phyloP scores from a whole-genome alignment of 495 filamentous ascomycete genomes.

The Aspergillus indologenus region DNA sequence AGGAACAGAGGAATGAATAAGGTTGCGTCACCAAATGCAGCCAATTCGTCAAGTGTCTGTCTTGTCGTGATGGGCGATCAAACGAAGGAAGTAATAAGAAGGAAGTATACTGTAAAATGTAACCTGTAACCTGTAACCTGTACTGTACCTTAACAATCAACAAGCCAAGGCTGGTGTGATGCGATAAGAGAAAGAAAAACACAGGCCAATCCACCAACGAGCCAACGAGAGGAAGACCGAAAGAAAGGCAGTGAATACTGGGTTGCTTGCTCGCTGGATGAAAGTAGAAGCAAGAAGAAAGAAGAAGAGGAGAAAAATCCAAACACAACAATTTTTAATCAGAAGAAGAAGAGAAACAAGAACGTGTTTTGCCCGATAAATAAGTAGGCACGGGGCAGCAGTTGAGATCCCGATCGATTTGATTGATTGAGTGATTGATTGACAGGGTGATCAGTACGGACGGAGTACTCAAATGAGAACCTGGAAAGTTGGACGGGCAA shows the following conservation, averaged over 20 bases:
- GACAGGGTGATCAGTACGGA: too few relatives aligned
- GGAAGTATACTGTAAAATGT: background rate
- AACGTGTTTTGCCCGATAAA: background rate
- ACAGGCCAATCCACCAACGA: background rate
- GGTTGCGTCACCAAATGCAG: constrained; percentile 25
- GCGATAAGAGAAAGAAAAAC: constrained; percentile 3
- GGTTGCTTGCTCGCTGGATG: background rate
- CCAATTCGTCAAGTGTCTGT: constrained; percentile 12
- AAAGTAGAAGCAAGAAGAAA: background rate
- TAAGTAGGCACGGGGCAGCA: background rate
- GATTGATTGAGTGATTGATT: too few relatives aligned
- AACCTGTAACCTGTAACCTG: too few relatives aligned
- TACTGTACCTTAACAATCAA: too few relatives aligned
- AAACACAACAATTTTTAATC: background rate
- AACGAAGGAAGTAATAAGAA: constrained; percentile 25
- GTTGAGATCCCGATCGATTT: background rate
- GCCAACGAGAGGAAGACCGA: too few relatives aligned
- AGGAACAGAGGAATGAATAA: constrained; percentile 22
- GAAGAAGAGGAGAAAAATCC: background rate
- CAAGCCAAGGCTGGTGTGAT: background rate
- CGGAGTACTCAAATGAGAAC: background rate
- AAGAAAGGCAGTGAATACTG: background rate
- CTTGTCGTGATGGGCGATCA: constrained; percentile 12
- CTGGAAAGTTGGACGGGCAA: constrained; percentile 7
- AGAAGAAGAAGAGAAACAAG: too few relatives aligned